Evolutionary conservation across 345 rosid genomes (phyloP).

Genomic region (Eucalyptus erythrocorys): DNA sequence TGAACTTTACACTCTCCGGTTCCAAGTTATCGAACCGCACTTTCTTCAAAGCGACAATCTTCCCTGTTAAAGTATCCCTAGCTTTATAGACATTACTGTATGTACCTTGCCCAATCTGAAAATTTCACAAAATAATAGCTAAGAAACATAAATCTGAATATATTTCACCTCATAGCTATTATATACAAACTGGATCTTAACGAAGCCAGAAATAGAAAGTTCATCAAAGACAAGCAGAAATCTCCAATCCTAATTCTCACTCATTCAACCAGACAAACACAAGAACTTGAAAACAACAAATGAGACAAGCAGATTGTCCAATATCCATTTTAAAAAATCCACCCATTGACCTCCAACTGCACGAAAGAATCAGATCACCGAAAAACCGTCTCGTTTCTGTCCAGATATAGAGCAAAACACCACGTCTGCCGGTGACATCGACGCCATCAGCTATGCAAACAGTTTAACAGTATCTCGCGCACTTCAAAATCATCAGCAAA

Average conservation of each 20-base stretch:
- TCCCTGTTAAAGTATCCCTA: slow-evolving; percentile 59
- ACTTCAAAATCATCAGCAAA: background rate
- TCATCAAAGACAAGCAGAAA: background rate
- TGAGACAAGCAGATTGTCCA: background rate
- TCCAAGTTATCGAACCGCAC: slow-evolving; percentile 80
- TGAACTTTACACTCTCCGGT: slow-evolving; percentile 79
- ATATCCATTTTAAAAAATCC: background rate
- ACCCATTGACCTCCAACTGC: background rate
- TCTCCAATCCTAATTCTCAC: background rate
- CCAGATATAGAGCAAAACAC: background rate
- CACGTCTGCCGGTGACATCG: background rate
- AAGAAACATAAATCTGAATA: background rate
- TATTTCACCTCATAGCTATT: background rate
- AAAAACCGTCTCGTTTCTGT: background rate
- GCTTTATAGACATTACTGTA: slow-evolving; percentile 91
- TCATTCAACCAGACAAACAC: background rate
- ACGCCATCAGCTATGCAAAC: background rate
- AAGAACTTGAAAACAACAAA: background rate
- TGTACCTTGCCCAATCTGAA: slow-evolving; percentile 81
- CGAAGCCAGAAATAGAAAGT: background rate
- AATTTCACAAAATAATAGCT: background rate
- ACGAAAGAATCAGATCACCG: background rate
- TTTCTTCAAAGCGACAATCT: slow-evolving; percentile 72
- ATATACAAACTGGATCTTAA: background rate
- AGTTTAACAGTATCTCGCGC: background rate